Conservation (phyloP, 2,329 filamentous ascomycete species). For the Pestalotiopsis sp. region DNA sequence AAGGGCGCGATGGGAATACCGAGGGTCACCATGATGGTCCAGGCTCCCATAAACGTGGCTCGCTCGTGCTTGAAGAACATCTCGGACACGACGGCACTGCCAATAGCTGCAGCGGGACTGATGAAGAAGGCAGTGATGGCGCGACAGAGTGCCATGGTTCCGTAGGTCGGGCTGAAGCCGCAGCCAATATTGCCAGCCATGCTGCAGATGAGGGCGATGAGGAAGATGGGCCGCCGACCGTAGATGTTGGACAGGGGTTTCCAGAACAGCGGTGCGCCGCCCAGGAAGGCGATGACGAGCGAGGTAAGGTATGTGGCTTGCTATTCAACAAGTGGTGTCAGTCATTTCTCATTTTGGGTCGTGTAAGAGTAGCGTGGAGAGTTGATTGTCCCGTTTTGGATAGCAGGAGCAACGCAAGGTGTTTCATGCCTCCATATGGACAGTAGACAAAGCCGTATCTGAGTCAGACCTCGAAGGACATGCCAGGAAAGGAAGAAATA, state of each 20-base stretch:
- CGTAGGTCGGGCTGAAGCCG: slow-evolving; percentile 50
- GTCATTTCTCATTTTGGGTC: too few relatives aligned
- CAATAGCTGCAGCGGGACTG: slow-evolving; percentile 54
- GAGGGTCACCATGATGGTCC: slow-evolving; percentile 43
- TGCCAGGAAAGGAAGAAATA: too few relatives aligned
- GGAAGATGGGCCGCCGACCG: slow-evolving; percentile 56
- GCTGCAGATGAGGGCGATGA: slow-evolving; percentile 50
- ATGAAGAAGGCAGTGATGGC: slow-evolving; percentile 60
- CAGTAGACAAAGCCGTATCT: too few relatives aligned
- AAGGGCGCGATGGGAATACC: slow-evolving; percentile 34
- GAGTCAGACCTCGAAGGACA: too few relatives aligned
- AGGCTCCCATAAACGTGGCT: slow-evolving; percentile 58
- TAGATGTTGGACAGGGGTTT: slow-evolving; percentile 55
- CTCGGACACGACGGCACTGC: slow-evolving; percentile 59
- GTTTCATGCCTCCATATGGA: too few relatives aligned
- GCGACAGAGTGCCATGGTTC: slow-evolving; percentile 51
- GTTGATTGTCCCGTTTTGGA: too few relatives aligned
- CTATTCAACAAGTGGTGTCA: neutral
- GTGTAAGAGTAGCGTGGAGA: too few relatives aligned
- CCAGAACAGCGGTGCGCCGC: slow-evolving; percentile 58
- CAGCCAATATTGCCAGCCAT: slow-evolving; percentile 55
- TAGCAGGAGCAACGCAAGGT: too few relatives aligned
- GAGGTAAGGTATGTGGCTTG: slow-evolving; percentile 56
- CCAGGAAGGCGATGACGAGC: slow-evolving; percentile 56
- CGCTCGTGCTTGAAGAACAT: slow-evolving; percentile 59